Evolutionary conservation across 2,329 filamentous ascomycete species (phyloP), one percentile per base, ranked within the genome.

Genomic region (Microdochium trichocladiopsis): DNA sequence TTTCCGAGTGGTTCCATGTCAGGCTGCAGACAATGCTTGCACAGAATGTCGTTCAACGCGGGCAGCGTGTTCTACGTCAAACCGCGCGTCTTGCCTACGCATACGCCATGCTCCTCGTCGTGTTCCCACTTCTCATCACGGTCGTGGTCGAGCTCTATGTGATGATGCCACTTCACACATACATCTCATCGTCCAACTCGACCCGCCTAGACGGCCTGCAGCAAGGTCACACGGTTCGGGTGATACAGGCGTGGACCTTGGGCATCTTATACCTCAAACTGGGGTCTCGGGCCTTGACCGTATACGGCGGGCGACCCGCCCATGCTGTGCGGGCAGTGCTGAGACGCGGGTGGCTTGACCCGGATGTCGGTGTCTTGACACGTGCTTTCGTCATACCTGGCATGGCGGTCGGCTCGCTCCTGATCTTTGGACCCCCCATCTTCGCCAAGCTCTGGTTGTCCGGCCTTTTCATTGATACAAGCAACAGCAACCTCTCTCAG

Each of bases 211-310:
- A 63, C 55, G 36, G 63, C 61, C 24, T 66, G 52, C 33, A 63
- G 57, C 59, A 64, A 57, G 62, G 64, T 51, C 90, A 95, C 63
- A 88, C 86, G 8, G 82, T 97, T 43, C 87, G 95, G 56, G 78
- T 97, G 55, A 86, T 97, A 43, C 93, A 97, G 65, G 86, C 92
- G 53, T 99, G 93, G 91, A 95, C 92, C 0, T 76, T 99, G 1
- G 94, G 94, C 4, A 80, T 99, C 22, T 78, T 99, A 2, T 96
- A 96, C 67, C 79, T 95, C 25, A 92, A 95, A 57, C 83, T 97
- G 61, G 82, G 82, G 1, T 79, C 83, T 16, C 85, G 87, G 37
- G 72, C 90, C 60, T 76, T 91, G 22, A 74, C 87, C 12, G 79
- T 86, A 61, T 79, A 90, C 56, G 81, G 83, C 9, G 78, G 83